Evolutionary conservation across 495 filamentous ascomycete species (phyloP).

Genomic region (Aspergillus leporis): DNA sequence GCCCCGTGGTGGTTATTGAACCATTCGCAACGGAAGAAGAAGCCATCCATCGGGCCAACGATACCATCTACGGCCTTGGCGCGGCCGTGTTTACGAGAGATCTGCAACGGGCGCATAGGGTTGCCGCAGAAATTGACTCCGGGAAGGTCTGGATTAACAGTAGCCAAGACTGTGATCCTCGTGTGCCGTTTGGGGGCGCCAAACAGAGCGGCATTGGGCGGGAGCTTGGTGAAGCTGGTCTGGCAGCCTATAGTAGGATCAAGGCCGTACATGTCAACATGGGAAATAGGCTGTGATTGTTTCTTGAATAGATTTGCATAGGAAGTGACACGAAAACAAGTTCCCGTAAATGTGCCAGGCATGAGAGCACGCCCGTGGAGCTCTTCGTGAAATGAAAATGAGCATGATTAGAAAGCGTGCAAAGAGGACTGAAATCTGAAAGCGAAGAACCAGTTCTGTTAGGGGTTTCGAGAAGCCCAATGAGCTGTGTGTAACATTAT

Average conservation of each 20-base stretch:
- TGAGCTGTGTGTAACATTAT: too few species aligned
- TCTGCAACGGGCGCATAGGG: constrained; percentile 74
- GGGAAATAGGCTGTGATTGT: constrained; percentile 36
- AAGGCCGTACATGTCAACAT: constrained; percentile 84
- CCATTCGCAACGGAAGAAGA: constrained; percentile 84
- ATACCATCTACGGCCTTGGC: constrained; percentile 86
- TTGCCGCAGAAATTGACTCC: constrained; percentile 80
- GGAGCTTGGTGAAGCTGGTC: constrained; percentile 80
- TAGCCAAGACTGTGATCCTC: constrained; percentile 68
- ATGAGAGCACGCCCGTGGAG: too few species aligned
- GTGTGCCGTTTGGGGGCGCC: constrained; percentile 89
- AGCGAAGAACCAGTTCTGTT: too few species aligned
- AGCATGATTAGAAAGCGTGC: too few species aligned
- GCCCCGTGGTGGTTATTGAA: constrained; percentile 80
- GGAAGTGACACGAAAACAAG: too few species aligned
- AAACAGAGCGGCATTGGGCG: constrained; percentile 94
- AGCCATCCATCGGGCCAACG: constrained; percentile 77
- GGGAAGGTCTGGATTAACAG: constrained; percentile 98
- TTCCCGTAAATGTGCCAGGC: too few species aligned
- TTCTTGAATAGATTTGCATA: neutral
- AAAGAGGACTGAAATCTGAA: too few species aligned
- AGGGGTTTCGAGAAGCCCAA: too few species aligned
- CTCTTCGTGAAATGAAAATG: too few species aligned
- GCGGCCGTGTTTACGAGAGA: constrained; percentile 81
- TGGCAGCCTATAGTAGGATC: constrained; percentile 73